A percentile compares a stretch with the other conserved stretches of the same genome.
Conservation (phyloP, 257 asterid species). For the Linderniella brevidens region DNA sequence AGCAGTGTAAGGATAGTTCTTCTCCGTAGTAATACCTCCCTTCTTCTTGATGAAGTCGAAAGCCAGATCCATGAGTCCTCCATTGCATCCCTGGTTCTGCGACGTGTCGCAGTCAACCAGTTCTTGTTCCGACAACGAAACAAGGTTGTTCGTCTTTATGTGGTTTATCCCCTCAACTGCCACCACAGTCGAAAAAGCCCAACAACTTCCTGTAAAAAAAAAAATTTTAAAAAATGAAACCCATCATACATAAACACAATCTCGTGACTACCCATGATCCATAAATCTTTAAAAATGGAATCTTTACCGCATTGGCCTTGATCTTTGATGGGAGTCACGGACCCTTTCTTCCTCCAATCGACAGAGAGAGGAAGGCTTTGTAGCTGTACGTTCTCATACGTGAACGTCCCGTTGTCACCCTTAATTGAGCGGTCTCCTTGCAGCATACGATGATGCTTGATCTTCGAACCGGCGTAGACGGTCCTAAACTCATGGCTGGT, state of each 20-base stretch:
- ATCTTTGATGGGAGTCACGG: conserved; percentile 58
- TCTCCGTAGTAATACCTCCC: conserved; percentile 74
- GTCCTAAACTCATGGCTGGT: conserved; percentile 71
- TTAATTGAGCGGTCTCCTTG: conserved; percentile 18
- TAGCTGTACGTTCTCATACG: conserved; percentile 33
- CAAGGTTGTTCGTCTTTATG: conserved; percentile 39
- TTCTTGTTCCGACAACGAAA: conserved; percentile 78
- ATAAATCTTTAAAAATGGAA: background rate
- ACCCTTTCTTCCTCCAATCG: conserved; percentile 80
- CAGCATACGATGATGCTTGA: conserved; percentile 53
- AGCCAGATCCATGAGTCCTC: conserved; percentile 82
- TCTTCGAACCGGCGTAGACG: conserved; percentile 43
- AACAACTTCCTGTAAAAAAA: conserved; percentile 54
- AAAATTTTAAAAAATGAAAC: too few relatives aligned
- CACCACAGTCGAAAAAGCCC: conserved; percentile 88
- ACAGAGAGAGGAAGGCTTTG: conserved; percentile 45
- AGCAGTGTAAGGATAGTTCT: conserved; percentile 59
- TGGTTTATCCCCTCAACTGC: conserved; percentile 84
- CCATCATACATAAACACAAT: background rate
- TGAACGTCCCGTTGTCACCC: conserved; percentile 25
- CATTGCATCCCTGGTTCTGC: conserved; percentile 64
- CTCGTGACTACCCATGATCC: background rate
- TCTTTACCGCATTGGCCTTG: conserved; percentile 81
- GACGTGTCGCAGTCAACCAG: conserved; percentile 64
- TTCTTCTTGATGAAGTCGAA: conserved; percentile 40